phyloP scores from a whole-genome alignment of 768 basidiomycete genomes.

The Arthromyces matolae region DNA sequence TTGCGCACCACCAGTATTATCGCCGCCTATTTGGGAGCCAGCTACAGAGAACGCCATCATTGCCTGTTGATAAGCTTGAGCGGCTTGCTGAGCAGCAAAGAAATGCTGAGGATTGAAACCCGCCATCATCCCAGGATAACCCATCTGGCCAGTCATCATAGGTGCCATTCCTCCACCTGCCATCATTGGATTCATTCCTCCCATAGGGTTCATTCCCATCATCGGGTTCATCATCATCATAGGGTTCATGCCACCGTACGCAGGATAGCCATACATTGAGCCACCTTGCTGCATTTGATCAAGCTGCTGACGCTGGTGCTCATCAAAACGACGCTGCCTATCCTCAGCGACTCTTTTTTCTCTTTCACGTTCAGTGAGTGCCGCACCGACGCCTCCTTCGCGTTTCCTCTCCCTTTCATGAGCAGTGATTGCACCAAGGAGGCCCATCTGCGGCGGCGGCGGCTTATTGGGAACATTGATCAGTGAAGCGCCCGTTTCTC shows the following conservation, averaged over 20 bases:
- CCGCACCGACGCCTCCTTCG: slow-evolving; percentile 92
- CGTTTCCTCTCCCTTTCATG: slow-evolving; percentile 93
- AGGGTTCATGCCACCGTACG: slow-evolving; percentile 72
- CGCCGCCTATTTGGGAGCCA: slow-evolving; percentile 70
- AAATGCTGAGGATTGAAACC: slow-evolving; percentile 71
- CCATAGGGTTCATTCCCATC: slow-evolving; percentile 49
- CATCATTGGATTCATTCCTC: slow-evolving; percentile 53
- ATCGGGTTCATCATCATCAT: slow-evolving; percentile 61
- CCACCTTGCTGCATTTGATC: slow-evolving; percentile 86
- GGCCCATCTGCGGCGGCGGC: slow-evolving; percentile 90
- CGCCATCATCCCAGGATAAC: slow-evolving; percentile 58
- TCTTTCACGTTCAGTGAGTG: slow-evolving; percentile 91
- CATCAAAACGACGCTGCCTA: slow-evolving; percentile 88
- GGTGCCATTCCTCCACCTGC: slow-evolving; percentile 38
- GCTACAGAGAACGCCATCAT: slow-evolving; percentile 78
- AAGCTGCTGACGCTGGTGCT: slow-evolving; percentile 82
- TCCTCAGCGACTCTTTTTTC: slow-evolving; percentile 91
- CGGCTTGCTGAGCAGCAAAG: slow-evolving; percentile 83
- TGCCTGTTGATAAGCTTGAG: slow-evolving; percentile 85
- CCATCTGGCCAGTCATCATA: slow-evolving; percentile 47
- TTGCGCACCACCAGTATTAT: slow-evolving; percentile 38
- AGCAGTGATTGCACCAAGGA: slow-evolving; percentile 93
- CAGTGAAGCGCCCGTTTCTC: slow-evolving; percentile 87
- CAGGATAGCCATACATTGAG: slow-evolving; percentile 58
- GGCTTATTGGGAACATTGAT: slow-evolving; percentile 96